phyloP scores from a whole-genome alignment of 495 filamentous ascomycete species.

The Podospora bellae-mahoneyi region DNA sequence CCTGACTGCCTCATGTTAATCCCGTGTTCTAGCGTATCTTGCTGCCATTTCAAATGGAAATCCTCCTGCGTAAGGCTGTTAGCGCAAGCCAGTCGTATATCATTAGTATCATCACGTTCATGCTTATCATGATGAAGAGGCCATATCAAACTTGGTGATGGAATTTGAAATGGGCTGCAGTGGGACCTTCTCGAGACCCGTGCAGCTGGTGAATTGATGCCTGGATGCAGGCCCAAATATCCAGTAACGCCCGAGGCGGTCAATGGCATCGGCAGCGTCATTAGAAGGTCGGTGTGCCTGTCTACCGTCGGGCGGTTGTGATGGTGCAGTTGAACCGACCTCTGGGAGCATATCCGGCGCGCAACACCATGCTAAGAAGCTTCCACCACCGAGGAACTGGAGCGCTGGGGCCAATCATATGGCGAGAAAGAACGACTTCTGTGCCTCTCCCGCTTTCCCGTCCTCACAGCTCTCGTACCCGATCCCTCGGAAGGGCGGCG shows the following conservation, averaged over 20 bases:
- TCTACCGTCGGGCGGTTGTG: constrained; percentile 8
- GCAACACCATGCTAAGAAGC: background rate
- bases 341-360: background rate
- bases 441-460: constrained; percentile 5
- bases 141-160: too few species aligned
- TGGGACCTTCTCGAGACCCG: background rate
- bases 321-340: background rate
- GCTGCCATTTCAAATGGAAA: background rate
- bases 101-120: background rate
- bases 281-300: constrained; percentile 5
- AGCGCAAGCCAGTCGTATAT: background rate
- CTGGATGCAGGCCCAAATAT: constrained; percentile 4
- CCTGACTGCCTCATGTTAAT: background rate
- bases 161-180: background rate
- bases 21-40: background rate
- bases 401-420: background rate
- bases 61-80: background rate
- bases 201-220: constrained; percentile 5
- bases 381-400: background rate
- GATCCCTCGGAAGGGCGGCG: constrained; percentile 2
- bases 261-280: constrained; percentile 13
- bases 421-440: background rate
- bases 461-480: constrained; percentile 3
- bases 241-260: constrained; percentile 8
- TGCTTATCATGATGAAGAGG: background rate